Conservation (phyloP, 108 stramenopile genomes). For the Mediolabrus comicus region DNA sequence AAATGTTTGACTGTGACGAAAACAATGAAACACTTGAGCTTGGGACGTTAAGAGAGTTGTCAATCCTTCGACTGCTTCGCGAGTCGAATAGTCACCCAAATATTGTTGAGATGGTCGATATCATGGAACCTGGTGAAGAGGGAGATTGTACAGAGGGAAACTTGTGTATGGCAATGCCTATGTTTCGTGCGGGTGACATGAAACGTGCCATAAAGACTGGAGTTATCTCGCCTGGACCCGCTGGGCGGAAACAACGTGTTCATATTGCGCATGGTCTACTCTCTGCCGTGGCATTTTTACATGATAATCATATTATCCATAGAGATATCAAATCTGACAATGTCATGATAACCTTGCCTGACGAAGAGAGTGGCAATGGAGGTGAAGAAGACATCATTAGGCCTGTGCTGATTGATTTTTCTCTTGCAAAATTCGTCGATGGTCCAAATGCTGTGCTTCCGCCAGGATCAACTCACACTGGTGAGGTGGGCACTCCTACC, state of each 20-base stretch:
- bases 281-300: conserved; percentile 85
- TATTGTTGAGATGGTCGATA: conserved; percentile 70
- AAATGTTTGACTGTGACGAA: conserved; percentile 64
- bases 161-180: conserved; percentile 71
- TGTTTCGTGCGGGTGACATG: conserved; percentile 61
- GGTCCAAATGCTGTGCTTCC: conserved; percentile 41
- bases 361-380: conserved; percentile 34
- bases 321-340: conserved; percentile 98
- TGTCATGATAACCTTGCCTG: conserved; percentile 66
- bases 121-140: conserved; percentile 56
- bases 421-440: conserved; percentile 68
- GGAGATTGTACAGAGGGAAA: conserved; percentile 64
- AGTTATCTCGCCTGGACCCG: conserved; percentile 25
- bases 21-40: conserved; percentile 52
- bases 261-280: conserved; percentile 72
- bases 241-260: conserved; percentile 49
- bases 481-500: conserved; percentile 69
- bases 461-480: conserved; percentile 67
- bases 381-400: not conserved
- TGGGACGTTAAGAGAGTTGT: conserved; percentile 75
- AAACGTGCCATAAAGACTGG: conserved; percentile 43
- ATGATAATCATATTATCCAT: conserved; percentile 95
- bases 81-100: conserved; percentile 69
- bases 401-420: conserved; percentile 82
- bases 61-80: conserved; percentile 71